Evolutionary conservation across 1,284 basidiomycete species (phyloP).

Genomic region (Pseudozyma sp.): DNA sequence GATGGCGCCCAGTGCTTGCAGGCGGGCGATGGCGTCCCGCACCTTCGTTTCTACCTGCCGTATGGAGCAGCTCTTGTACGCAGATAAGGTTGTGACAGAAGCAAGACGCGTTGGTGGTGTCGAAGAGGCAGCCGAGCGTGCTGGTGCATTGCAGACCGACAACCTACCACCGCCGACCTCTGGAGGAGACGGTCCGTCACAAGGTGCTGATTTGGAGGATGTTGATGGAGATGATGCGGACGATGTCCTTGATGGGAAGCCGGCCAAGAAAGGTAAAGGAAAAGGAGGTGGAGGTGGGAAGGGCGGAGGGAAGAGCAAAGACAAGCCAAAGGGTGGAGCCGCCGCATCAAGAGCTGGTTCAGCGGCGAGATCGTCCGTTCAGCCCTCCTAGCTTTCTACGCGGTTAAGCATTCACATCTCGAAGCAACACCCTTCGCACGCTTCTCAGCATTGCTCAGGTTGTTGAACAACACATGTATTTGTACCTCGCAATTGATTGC

Average conservation of each 20-base stretch:
- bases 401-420: too few relatives aligned
- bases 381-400: constrained; percentile 13
- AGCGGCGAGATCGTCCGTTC: constrained; percentile 30
- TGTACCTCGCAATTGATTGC: constrained; percentile 17
- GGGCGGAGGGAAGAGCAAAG: constrained; percentile 29
- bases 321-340: constrained; percentile 21
- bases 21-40: too few relatives aligned
- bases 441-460: background rate
- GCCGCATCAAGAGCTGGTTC: constrained; percentile 33
- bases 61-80: constrained; percentile 67
- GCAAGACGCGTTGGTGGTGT: constrained; percentile 62
- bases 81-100: constrained; percentile 65
- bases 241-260: constrained; percentile 14
- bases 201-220: constrained; percentile 20
- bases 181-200: constrained; percentile 13
- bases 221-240: constrained; percentile 28
- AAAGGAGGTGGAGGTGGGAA: constrained; percentile 21
- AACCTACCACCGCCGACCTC: constrained; percentile 35
- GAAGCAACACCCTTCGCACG: too few relatives aligned
- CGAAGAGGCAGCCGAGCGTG: constrained; percentile 58
- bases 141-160: constrained; percentile 50
- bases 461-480: constrained; percentile 15
- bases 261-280: constrained; percentile 25
- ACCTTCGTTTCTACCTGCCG: too few relatives aligned
- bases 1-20: too few relatives aligned